phyloP scores from a whole-genome alignment of 2,329 filamentous ascomycete genomes.

The Aspergillus novoparasiticus region DNA sequence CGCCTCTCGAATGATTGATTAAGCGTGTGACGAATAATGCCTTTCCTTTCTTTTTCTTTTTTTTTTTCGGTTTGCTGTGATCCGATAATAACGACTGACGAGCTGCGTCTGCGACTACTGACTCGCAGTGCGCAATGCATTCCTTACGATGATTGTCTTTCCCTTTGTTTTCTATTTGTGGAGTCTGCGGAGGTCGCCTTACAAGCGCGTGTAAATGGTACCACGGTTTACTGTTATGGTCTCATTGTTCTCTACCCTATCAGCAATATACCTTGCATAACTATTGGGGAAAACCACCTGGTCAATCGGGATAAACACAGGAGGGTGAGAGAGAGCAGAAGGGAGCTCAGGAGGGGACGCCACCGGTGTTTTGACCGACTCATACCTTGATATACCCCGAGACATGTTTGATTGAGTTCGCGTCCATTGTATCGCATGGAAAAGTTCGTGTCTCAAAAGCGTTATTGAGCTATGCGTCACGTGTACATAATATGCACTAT shows the following conservation, averaged over 20 bases:
- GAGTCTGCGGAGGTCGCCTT: conserved; percentile 10
- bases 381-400: conserved; percentile 11
- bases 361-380: neutral
- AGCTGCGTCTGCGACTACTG: conserved; percentile 36
- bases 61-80: conserved; percentile 12
- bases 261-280: conserved; percentile 17
- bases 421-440: conserved; percentile 18
- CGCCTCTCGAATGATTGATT: conserved; percentile 23
- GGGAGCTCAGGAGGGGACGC: neutral
- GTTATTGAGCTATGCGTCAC: conserved; percentile 15
- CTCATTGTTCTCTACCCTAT: conserved; percentile 4
- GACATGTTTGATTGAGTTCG: conserved; percentile 7
- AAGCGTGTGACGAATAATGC: conserved; percentile 36
- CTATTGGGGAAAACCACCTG: neutral
- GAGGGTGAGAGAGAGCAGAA: conserved; percentile 4
- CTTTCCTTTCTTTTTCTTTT: conserved; percentile 20
- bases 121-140: conserved; percentile 33
- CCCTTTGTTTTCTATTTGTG: conserved; percentile 17
- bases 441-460: conserved; percentile 15
- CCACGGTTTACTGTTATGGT: conserved; percentile 14
- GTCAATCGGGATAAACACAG: conserved; percentile 7
- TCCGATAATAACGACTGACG: conserved; percentile 33
- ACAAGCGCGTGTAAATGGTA: conserved; percentile 16
- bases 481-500: conserved; percentile 23
- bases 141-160: conserved; percentile 30